These are phyloP conservation scores for Thermothelomyces thermophilus DNA, from an alignment of 2,329 filamentous ascomycete genomes.

Conservation along the genomic window DNA sequence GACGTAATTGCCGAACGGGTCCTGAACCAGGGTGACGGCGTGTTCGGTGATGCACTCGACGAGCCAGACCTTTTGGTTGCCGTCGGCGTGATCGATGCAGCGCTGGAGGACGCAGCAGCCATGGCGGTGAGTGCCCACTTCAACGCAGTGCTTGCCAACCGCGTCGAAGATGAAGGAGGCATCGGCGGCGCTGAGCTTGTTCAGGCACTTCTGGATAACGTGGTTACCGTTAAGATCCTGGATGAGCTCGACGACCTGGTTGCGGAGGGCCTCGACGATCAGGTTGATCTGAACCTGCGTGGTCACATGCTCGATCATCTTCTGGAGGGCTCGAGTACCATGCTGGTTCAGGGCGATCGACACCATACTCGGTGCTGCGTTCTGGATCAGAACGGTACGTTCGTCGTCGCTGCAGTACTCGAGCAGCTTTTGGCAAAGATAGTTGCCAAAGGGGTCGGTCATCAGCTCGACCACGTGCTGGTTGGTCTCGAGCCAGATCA, in stretches of 20 bases:
- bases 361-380: constrained; percentile 80
- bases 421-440: constrained; percentile 95
- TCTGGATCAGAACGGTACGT: constrained; percentile 85
- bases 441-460: constrained; percentile 99
- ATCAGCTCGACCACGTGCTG: constrained; percentile 94
- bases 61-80: constrained; percentile 79
- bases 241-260: constrained; percentile 86
- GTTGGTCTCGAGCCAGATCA: constrained; percentile 92
- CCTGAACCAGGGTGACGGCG: constrained; percentile 84
- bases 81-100: constrained; percentile 94
- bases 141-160: constrained; percentile 78
- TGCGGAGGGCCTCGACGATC: constrained; percentile 77
- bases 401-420: constrained; percentile 95
- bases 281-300: constrained; percentile 78
- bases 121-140: constrained; percentile 92
- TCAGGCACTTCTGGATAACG: constrained; percentile 97
- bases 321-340: constrained; percentile 90
- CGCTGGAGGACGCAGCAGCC: constrained; percentile 97
- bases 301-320: constrained; percentile 98
- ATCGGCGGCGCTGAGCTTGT: constrained; percentile 77
- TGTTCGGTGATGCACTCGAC: constrained; percentile 82
- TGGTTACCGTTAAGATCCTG: constrained; percentile 98
- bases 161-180: constrained; percentile 97
- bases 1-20: constrained; percentile 97
- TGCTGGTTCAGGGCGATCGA: constrained; percentile 95